Evolutionary conservation across 2,329 filamentous ascomycete species (phyloP).

Genomic region (Trichoderma sp.): DNA sequence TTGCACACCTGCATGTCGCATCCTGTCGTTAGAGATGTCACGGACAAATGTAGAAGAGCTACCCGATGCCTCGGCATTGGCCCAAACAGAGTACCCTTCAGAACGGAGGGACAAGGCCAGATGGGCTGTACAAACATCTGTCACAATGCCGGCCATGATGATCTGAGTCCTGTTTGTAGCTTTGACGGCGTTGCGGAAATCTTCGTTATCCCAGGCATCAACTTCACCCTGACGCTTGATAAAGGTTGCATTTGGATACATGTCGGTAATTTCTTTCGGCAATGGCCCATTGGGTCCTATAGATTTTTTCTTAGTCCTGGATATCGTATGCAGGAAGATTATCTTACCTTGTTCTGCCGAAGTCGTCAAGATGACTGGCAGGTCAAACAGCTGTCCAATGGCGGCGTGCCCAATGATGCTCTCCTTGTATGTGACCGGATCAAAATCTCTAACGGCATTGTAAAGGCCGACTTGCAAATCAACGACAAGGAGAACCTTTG

Average conservation of each 20-base stretch:
- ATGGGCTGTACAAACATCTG: constrained; percentile 76
- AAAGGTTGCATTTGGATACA: constrained; percentile 67
- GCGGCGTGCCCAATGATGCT: constrained; percentile 69
- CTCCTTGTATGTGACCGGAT: constrained; percentile 64
- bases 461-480: constrained; percentile 43
- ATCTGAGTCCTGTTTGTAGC: constrained; percentile 69
- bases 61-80: constrained; percentile 70
- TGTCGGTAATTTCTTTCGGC: constrained; percentile 42
- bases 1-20: constrained; percentile 67
- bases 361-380: constrained; percentile 70
- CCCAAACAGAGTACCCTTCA: constrained; percentile 72
- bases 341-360: constrained; percentile 59
- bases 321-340: background rate
- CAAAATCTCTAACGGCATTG: constrained; percentile 62
- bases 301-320: background rate
- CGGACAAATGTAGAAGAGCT: constrained; percentile 57
- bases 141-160: constrained; percentile 71
- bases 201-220: constrained; percentile 73
- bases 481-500: constrained; percentile 40
- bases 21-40: constrained; percentile 62
- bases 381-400: constrained; percentile 61
- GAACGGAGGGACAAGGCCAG: constrained; percentile 70
- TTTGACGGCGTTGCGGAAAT: constrained; percentile 66
- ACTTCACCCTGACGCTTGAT: constrained; percentile 72
- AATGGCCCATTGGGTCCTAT: constrained; percentile 70